These are phyloP conservation scores for Hyparrhenia diplandra DNA, from an alignment of 176 grass and related monocot genomes.

Conservation along the genomic window DNA sequence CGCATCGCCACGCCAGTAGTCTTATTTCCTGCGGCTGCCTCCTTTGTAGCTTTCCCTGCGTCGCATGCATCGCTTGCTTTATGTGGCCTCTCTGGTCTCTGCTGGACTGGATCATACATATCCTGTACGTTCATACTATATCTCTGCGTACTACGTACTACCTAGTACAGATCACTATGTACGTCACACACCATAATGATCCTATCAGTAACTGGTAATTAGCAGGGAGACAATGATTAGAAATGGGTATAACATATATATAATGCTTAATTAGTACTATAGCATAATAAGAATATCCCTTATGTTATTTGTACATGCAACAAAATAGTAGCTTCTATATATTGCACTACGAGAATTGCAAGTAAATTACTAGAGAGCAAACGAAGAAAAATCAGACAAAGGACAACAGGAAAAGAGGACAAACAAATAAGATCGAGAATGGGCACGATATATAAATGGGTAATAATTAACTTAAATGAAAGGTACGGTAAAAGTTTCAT, in stretches of 20 bases:
- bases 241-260: too few species aligned
- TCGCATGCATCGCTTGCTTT: not conserved
- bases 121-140: not conserved
- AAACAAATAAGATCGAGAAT: too few species aligned
- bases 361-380: too few species aligned
- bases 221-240: not conserved
- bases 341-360: too few species aligned
- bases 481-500: too few species aligned
- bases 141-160: not conserved
- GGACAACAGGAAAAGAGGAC: too few species aligned
- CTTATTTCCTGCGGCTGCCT: not conserved
- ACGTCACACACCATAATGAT: not conserved
- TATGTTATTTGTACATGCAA: too few species aligned
- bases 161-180: not conserved
- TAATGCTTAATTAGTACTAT: too few species aligned
- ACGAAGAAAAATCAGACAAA: too few species aligned
- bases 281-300: too few species aligned
- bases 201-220: not conserved
- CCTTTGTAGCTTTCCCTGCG: constrained; percentile 4
- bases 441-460: too few species aligned
- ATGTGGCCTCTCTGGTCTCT: not conserved
- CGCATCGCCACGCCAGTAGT: not conserved
- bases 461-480: not conserved
- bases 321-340: too few species aligned
- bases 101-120: not conserved